Evolutionary conservation across 768 basidiomycete genomes (phyloP), one percentile per base, ranked within the genome.

Genomic region (Russula emetica): DNA sequence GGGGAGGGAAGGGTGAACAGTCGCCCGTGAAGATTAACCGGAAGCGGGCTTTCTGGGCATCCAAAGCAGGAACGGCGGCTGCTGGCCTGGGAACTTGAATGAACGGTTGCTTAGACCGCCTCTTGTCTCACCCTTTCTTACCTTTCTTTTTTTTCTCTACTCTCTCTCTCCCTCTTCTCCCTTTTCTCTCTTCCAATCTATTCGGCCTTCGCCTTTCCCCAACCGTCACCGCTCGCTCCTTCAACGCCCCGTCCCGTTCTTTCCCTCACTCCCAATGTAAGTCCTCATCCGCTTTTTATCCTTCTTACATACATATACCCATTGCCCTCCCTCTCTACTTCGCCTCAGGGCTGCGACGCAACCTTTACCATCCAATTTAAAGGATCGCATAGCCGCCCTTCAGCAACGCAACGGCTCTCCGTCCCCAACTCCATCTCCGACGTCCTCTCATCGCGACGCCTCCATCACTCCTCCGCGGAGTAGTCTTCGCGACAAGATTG

Each of bases 341-440:
- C 28, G 7, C 18, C 24, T n/a, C 40, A 69, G 69, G 69, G 56
- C 66, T n/a, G 30, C 60, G 63, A 70, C 61, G 66, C 72, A 66
- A 44, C 60, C 70, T 26, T 52, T 66, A 16, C 67, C 65, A 24
- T 78, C 76, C 57, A 88, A 87, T 72, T 82, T 92, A 71, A 90
- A 86, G 75, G 90, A 92, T 69, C 86, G 90, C 59, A 92, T 92
- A 66, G 90, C 90, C 20, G 89, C 89, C 30, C 77, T 92, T 55
- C 84, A 92, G 72, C 88, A 89, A 68, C 80, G 82, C 62, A 71
- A 68, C 71, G 65, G 45, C 64, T 69, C 60, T 58, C 72, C 60
- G 65, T 38, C 75, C 49, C 68, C 79, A 59, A 66, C 76, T 24
- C 71, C 76, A 13, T 70, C 75, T 28, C 68, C 72, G 16, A 66